These are phyloP conservation scores for Scleroderma citrinum DNA, from an alignment of 768 basidiomycete species.

Conservation along the genomic window DNA sequence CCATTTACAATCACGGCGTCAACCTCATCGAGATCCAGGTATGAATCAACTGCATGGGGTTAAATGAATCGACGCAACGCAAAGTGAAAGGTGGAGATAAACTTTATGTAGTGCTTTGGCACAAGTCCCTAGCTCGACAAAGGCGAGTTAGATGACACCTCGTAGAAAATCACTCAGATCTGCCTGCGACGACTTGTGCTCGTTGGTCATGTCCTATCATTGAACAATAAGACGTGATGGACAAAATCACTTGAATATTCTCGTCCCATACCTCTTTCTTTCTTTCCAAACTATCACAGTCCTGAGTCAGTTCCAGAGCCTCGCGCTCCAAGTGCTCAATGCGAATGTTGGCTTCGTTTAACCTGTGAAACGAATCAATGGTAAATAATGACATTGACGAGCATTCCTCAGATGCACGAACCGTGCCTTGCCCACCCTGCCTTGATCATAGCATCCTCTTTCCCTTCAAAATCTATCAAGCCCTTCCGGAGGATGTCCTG, in stretches of 20 bases:
- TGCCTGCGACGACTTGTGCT: slow-evolving; percentile 65
- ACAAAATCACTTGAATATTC: not conserved
- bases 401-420: not conserved
- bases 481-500: not conserved
- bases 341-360: slow-evolving; percentile 83
- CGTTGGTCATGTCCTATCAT: slow-evolving; percentile 60
- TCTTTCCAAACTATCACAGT: slow-evolving; percentile 89
- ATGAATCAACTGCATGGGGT: too few relatives aligned
- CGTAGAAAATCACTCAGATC: slow-evolving; percentile 73
- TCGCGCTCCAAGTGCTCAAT: slow-evolving; percentile 97
- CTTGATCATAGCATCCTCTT: not conserved
- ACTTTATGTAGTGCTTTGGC: too few relatives aligned
- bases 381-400: not conserved
- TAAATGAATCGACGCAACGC: too few relatives aligned
- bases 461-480: not conserved
- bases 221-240: slow-evolving; percentile 8
- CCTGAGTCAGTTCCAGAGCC: slow-evolving; percentile 77
- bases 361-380: slow-evolving; percentile 43
- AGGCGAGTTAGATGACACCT: not conserved
- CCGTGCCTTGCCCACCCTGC: not conserved
- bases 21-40: too few relatives aligned
- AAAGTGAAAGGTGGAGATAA: too few relatives aligned
- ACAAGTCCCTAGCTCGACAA: too few relatives aligned
- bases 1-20: too few relatives aligned
- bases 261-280: slow-evolving; percentile 80